Evolutionary conservation across 202 grass and related monocot species (phyloP).

Genomic region (Digitaria exilis): DNA sequence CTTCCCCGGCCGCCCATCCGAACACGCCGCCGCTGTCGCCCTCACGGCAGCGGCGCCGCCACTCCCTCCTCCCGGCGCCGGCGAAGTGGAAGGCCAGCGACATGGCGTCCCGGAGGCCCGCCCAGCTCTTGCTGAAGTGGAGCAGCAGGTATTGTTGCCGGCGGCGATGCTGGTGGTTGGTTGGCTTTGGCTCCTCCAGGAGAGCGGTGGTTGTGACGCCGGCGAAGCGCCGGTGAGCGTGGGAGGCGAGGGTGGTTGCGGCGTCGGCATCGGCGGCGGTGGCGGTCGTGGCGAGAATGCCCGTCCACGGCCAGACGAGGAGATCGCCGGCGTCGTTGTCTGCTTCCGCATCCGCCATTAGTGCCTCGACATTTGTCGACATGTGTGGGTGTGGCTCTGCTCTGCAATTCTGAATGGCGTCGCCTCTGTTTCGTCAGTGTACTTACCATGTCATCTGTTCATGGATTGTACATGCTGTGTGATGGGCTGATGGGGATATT

Average conservation of each 20-base stretch:
- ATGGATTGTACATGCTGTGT: not conserved
- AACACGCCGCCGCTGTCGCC: not conserved
- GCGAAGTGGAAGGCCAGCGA: not conserved
- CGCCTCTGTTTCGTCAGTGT: not conserved
- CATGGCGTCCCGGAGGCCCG: slow-evolving; percentile 15
- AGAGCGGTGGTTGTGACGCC: slow-evolving; percentile 39
- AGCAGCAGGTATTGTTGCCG: slow-evolving; percentile 32
- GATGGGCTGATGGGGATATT: too few species aligned
- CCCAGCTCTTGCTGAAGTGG: slow-evolving; percentile 43
- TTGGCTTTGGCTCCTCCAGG: not conserved
- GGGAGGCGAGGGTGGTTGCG: slow-evolving; percentile 3
- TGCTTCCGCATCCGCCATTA: not conserved
- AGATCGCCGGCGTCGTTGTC: slow-evolving; percentile 16
- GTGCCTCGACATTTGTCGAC: slow-evolving; percentile 11
- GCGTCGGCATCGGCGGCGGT: not conserved
- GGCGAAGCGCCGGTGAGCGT: slow-evolving; percentile 3
- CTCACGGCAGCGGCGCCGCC: not conserved
- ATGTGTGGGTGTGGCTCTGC: slow-evolving; percentile 5
- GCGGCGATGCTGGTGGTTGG: not conserved
- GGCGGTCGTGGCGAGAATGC: slow-evolving; percentile 14
- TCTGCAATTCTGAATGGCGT: not conserved
- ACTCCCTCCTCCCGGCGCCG: slow-evolving; percentile 35
- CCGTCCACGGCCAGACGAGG: slow-evolving; percentile 45
- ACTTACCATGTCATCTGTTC: not conserved
- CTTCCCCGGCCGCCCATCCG: slow-evolving; percentile 50